Evolutionary conservation across 2,329 filamentous ascomycete species (phyloP).

Genomic region (Colletotrichum tanaceti): DNA sequence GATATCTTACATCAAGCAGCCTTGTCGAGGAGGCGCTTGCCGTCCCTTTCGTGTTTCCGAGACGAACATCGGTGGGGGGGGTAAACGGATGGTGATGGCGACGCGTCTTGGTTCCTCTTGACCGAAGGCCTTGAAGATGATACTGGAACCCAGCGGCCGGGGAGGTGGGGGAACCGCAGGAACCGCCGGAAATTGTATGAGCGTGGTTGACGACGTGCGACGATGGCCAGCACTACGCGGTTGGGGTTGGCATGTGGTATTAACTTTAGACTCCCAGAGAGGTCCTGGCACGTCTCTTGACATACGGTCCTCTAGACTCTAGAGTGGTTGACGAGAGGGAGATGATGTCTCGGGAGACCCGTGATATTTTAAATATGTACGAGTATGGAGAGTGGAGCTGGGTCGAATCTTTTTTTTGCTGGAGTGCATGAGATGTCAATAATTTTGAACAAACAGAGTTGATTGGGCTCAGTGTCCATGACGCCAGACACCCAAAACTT

Average conservation of each 20-base stretch:
- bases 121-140: not conserved
- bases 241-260: not conserved
- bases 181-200: not conserved
- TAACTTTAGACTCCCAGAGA: not conserved
- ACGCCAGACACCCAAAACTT: too few species aligned
- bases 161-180: not conserved
- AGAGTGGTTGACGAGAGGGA: not conserved
- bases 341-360: not conserved
- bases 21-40: conserved; percentile 1
- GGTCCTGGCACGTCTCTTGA: not conserved
- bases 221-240: not conserved
- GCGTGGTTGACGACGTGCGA: not conserved
- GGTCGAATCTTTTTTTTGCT: not conserved
- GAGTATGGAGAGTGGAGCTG: too few species aligned
- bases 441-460: accelerated
- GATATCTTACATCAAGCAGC: conserved; percentile 17
- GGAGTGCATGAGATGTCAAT: not conserved
- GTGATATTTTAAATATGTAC: not conserved
- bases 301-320: not conserved
- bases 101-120: conserved; percentile 1
- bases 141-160: not conserved
- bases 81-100: not conserved
- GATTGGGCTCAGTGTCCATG: not conserved
- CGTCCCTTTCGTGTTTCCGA: not conserved
- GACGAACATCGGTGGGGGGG: conserved; percentile 8